Evolutionary conservation across 2,329 filamentous ascomycete species (phyloP), one percentile per base, ranked within the genome.

Genomic region (Knufia petricola): DNA sequence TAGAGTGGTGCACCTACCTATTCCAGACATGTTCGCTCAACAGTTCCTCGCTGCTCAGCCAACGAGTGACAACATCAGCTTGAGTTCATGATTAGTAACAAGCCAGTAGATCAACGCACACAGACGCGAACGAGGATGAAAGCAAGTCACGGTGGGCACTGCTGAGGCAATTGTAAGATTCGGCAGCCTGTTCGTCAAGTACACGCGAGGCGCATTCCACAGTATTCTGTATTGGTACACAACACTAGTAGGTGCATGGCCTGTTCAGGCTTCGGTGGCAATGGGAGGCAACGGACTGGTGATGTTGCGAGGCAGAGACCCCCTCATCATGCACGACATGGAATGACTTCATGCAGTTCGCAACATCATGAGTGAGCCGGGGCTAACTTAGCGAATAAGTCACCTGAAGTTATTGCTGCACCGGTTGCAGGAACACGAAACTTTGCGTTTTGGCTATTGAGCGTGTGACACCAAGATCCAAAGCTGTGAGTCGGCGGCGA

Each of bases 1-100:
- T 23, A 9, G 24, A 21, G 6, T 28, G 15, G n/a, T 19, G 48
- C 31, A 37, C 52, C 12, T 50, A 57, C 55, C 48, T 50, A 42
- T 45, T 7, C 50, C 46, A 17, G 55, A 51, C 52, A 55, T 32
- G 4, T 40, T 9, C 4, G 17, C 19, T 21, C 37, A 15, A 7
- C 17, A 20, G 7, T 24, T 40, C 17, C 23, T 23, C 7, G 6
- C 24, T 28, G 37, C 15, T 6, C 21, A 4, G 17, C 15, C 17
- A 9, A 19, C 37, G 6, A n/a, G 32, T n/a, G 10, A 7, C 7
- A 9, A 40, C 9, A 9, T 40, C n/a, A 40, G 9, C 15, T 24
- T 17, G 15, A 12, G 6, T 6, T 19, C 17, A 40, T 40, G 15
- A 4, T 30, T 15, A 31, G 8, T 10, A 26, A 19, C 3, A 31